A percentile compares a stretch with the other conserved stretches of the same genome.
These are phyloP conservation scores for Trichoderma brevicompactum DNA, from an alignment of 2,329 filamentous ascomycete species.

Conservation along the genomic window DNA sequence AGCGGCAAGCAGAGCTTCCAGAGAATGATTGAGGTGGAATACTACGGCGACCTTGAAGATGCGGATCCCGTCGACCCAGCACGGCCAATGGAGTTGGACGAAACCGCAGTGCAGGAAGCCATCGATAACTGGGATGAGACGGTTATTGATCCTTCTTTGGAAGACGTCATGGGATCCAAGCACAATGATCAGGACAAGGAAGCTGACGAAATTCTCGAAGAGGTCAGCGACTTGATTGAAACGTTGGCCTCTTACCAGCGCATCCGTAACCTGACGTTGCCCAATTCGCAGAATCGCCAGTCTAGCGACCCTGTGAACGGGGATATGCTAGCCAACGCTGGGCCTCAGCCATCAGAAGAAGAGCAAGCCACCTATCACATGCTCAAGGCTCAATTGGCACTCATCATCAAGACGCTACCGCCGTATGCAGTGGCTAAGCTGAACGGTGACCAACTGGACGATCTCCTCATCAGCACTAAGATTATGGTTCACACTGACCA, in stretches of 20 bases:
- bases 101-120: slow-evolving; percentile 56
- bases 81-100: slow-evolving; percentile 52
- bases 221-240: slow-evolving; percentile 76
- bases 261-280: slow-evolving; percentile 73
- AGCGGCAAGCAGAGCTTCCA: slow-evolving; percentile 68
- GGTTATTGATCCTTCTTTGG: slow-evolving; percentile 61
- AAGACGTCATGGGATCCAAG: slow-evolving; percentile 57
- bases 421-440: slow-evolving; percentile 86
- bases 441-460: slow-evolving; percentile 82
- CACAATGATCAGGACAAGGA: slow-evolving; percentile 67
- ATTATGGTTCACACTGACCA: slow-evolving; percentile 74
- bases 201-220: slow-evolving; percentile 69
- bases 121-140: slow-evolving; percentile 64
- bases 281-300: slow-evolving; percentile 65
- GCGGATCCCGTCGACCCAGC: slow-evolving; percentile 43
- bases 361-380: slow-evolving; percentile 68
- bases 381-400: slow-evolving; percentile 72
- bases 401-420: slow-evolving; percentile 76
- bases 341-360: slow-evolving; percentile 67
- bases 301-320: slow-evolving; percentile 66
- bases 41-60: slow-evolving; percentile 48
- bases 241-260: slow-evolving; percentile 78
- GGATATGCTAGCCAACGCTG: slow-evolving; percentile 70
- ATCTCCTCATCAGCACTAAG: slow-evolving; percentile 79
- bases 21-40: slow-evolving; percentile 62